Base-by-base conservation (phyloP, 768 basidiomycete species). In the Fomitopsis pulvina region DNA sequence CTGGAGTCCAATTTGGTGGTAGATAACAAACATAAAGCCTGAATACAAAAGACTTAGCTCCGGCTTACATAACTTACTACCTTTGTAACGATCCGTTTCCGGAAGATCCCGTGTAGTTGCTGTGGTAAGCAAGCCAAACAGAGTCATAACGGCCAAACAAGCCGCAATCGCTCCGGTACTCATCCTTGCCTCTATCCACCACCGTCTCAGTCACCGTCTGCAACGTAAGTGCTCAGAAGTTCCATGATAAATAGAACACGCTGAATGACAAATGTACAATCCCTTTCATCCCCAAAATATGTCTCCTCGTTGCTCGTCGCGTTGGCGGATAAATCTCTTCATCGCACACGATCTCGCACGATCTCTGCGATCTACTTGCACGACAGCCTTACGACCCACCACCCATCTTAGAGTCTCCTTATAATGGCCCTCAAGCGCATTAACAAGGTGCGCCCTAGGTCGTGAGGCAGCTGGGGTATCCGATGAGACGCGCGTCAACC, bases 381-480 rank as follows among this genome's bases (percentile, higher is more conserved):
- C 16, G 24, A 20, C 14, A 20, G 27, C 37, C 22, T 55, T 41
- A 52, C 54, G 41, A 53, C 56, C 47, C 56, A 34, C 51, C 46
- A 53, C 52, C 51, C 45, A 43, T 44, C 37, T 30, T 53, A 51
- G 55, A 53, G 34, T 45, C 47, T 49, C 42, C 39, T 21, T 53
- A 22, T 60, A 61, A 97, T 97, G 95, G 93, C 95, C 64, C 80
- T 96, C 60, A 96, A 95, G 80, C 95, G 95, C 80, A 98, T 98
- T 76, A 95, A 95, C 87, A 98, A 96, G 88, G 93, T 91, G 54
- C 38, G 69, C 50, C 43, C 48, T 51, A 5, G 22, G 64, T 54
- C 51, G 45, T 52, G 43, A 45, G 37, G 50, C 40, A 45, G 18
- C 45, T 16, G 34, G 34, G 5, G 34, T 16, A 37, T 37, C 34